phyloP scores from a whole-genome alignment of 208 protist genomes.

The Crithidia mellificae region DNA sequence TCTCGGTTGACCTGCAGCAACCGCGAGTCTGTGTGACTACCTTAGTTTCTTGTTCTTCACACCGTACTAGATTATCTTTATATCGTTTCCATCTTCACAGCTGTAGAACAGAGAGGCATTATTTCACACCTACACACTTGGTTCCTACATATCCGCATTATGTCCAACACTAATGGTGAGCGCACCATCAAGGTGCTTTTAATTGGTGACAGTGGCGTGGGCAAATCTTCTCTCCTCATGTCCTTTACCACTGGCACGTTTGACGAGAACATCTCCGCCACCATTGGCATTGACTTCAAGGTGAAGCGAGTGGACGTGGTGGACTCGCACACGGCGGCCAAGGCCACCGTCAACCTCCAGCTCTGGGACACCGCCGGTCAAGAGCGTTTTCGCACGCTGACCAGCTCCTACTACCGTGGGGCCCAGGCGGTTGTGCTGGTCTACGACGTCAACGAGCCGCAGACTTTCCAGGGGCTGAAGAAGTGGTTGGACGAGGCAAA shows the following conservation, averaged over 20 bases:
- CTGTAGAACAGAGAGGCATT: too few relatives aligned
- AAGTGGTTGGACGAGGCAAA: constrained; percentile 81
- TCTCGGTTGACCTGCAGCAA: too few relatives aligned
- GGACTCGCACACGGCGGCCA: constrained; percentile 37
- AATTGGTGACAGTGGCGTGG: constrained; percentile 82
- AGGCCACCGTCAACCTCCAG: constrained; percentile 82
- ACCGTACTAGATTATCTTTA: too few relatives aligned
- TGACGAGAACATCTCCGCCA: constrained; percentile 59
- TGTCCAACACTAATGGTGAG: constrained; percentile 25
- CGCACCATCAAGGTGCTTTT: constrained; percentile 85
- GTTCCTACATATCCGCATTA: neutral
- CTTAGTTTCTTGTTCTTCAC: too few relatives aligned
- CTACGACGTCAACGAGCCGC: constrained; percentile 83
- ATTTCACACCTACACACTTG: neutral
- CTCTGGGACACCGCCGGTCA: constrained; percentile 91
- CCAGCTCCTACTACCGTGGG: constrained; percentile 82
- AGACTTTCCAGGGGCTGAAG: constrained; percentile 71
- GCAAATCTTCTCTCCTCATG: constrained; percentile 82
- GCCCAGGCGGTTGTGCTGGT: constrained; percentile 86
- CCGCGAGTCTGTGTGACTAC: too few relatives aligned
- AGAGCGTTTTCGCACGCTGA: constrained; percentile 86
- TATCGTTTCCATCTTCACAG: neutral
- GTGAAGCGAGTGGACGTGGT: constrained; percentile 70
- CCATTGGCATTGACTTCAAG: constrained; percentile 92
- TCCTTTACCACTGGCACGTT: constrained; percentile 78